phyloP scores from a whole-genome alignment of 768 basidiomycete genomes.

The Termitomyces sp. region DNA sequence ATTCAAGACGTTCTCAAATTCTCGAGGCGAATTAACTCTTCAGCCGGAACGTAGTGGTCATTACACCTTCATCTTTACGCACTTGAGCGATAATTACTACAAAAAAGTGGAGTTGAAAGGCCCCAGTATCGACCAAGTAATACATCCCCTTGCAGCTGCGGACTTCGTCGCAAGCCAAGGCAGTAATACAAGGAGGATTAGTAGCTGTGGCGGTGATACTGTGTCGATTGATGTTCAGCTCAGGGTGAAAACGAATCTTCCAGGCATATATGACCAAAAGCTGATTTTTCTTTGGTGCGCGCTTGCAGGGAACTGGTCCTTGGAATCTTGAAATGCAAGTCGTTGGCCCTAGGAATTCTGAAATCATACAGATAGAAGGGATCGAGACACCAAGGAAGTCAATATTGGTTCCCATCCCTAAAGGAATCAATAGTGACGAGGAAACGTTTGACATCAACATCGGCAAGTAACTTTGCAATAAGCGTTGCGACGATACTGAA shows the following conservation, averaged over 20 bases:
- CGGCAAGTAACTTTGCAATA: constrained; percentile 32
- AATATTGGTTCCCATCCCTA: constrained; percentile 63
- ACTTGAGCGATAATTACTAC: constrained; percentile 83
- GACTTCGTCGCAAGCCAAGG: constrained; percentile 50
- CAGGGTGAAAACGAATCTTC: constrained; percentile 44
- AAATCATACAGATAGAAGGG: constrained; percentile 47
- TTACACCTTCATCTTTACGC: constrained; percentile 77
- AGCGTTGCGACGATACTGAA: neutral
- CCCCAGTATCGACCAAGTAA: constrained; percentile 78
- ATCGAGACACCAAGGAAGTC: constrained; percentile 52
- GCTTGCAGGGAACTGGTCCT: constrained; percentile 73
- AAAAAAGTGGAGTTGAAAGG: constrained; percentile 67
- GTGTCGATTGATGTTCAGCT: constrained; percentile 81
- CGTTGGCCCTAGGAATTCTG: constrained; percentile 65
- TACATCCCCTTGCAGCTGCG: constrained; percentile 83
- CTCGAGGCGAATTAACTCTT: constrained; percentile 75
- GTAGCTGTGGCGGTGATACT: constrained; percentile 71
- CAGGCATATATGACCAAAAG: neutral
- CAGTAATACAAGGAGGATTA: constrained; percentile 49
- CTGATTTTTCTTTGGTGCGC: neutral
- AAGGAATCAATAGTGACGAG: constrained; percentile 56
- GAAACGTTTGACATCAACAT: constrained; percentile 79
- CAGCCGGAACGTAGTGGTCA: constrained; percentile 88
- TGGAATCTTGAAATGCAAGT: constrained; percentile 85
- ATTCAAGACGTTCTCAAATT: constrained; percentile 54